Conservation (phyloP, 129 eudicot species). For the Pulicaria dysenterica region DNA sequence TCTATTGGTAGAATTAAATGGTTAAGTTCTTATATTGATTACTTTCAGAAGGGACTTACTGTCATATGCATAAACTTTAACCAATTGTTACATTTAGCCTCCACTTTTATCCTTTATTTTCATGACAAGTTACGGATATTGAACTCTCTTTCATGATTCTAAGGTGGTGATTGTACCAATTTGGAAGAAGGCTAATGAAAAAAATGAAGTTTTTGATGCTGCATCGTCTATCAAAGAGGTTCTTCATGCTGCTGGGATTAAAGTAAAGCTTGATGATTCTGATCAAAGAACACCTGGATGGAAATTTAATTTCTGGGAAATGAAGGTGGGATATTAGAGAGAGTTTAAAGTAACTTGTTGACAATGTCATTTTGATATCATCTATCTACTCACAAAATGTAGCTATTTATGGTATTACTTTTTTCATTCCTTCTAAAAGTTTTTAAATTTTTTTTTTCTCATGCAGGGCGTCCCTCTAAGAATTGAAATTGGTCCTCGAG, state of each 20-base stretch:
- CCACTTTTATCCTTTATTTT: background rate
- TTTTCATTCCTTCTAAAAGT: background rate
- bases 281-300: slow-evolving; percentile 98
- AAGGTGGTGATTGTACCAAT: slow-evolving; percentile 93
- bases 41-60: background rate
- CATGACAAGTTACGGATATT: background rate
- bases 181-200: slow-evolving; percentile 85
- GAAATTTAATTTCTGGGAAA: slow-evolving; percentile 97
- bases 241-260: slow-evolving; percentile 77
- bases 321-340: slow-evolving; percentile 65
- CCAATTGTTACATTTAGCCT: background rate
- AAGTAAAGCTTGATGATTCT: slow-evolving; percentile 82
- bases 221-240: slow-evolving; percentile 62
- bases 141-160: slow-evolving; percentile 16
- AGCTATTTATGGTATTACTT: background rate
- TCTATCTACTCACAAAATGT: background rate
- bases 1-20: slow-evolving; percentile 3
- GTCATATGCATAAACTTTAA: slow-evolving; percentile 1
- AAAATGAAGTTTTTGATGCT: slow-evolving; percentile 72
- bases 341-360: slow-evolving; percentile 5
- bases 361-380: background rate
- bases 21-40: background rate
- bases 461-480: slow-evolving; percentile 85
- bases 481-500: slow-evolving; percentile 91
- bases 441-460: background rate